phyloP scores from a whole-genome alignment of 202 grass and related monocot species.

The Setaria italica region DNA sequence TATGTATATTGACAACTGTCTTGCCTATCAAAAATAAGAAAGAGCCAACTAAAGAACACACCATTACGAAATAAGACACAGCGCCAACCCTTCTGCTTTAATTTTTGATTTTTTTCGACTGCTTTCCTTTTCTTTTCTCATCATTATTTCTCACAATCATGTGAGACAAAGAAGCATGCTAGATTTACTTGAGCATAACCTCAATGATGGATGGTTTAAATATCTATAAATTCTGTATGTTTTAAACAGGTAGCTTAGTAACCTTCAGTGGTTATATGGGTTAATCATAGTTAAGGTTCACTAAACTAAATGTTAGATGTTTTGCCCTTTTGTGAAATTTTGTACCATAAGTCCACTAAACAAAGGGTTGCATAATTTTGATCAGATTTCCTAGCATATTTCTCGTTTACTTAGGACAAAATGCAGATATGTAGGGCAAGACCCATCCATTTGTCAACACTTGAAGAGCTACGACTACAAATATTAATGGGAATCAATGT shows the following conservation, averaged over 20 bases:
- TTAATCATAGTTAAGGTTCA: background rate
- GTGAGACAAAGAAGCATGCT: background rate
- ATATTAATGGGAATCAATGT: background rate
- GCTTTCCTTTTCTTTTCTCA: background rate
- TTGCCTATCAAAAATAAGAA: background rate
- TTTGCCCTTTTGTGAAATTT: background rate
- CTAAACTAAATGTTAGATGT: background rate
- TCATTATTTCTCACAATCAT: background rate
- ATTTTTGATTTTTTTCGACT: background rate
- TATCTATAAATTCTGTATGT: background rate
- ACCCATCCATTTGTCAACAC: background rate
- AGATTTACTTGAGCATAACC: background rate
- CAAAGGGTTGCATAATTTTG: background rate
- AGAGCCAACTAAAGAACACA: background rate
- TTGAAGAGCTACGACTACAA: background rate
- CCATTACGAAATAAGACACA: background rate
- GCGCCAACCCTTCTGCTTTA: background rate
- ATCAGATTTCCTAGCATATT: background rate
- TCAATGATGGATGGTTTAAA: background rate
- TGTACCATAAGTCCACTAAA: background rate
- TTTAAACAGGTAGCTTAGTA: background rate
- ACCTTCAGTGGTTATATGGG: background rate
- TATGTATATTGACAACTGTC: background rate
- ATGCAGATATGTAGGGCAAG: constrained; percentile 12
- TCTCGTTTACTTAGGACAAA: background rate